phyloP scores from a whole-genome alignment of 768 basidiomycete genomes.

The Dendrothele bispora region DNA sequence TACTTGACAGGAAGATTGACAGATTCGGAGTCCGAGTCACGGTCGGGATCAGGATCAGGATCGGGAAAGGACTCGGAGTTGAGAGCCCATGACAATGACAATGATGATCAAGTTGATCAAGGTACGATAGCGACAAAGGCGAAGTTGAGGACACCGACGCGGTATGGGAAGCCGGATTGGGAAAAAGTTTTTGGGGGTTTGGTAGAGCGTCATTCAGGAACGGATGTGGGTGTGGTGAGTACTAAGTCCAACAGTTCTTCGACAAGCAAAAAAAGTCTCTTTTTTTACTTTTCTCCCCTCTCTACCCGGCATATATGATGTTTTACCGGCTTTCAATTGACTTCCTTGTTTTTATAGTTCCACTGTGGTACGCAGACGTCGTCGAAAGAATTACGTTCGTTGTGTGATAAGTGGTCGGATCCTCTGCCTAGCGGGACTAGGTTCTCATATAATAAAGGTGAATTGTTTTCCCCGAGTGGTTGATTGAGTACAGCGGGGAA shows the following conservation, averaged over 20 bases:
- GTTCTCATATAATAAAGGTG: too few relatives aligned
- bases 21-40: slow-evolving; percentile 90
- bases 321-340: background rate
- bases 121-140: slow-evolving; percentile 92
- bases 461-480: too few relatives aligned
- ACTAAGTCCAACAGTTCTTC: background rate
- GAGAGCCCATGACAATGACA: slow-evolving; percentile 2
- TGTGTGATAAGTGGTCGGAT: slow-evolving; percentile 85
- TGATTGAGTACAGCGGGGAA: too few relatives aligned
- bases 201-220: slow-evolving; percentile 78
- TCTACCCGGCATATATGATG: too few relatives aligned
- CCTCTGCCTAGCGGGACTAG: slow-evolving; percentile 74
- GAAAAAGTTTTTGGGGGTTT: slow-evolving; percentile 72
- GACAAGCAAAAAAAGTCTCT: too few relatives aligned
- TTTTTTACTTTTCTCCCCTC: too few relatives aligned
- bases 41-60: slow-evolving; percentile 65
- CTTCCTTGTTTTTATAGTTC: slow-evolving; percentile 40
- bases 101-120: slow-evolving; percentile 82
- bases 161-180: slow-evolving; percentile 92
- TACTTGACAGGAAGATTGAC: slow-evolving; percentile 90
- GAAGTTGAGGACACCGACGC: slow-evolving; percentile 84
- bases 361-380: slow-evolving; percentile 83
- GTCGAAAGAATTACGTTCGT: slow-evolving; percentile 71
- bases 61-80: background rate
- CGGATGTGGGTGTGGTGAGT: slow-evolving; percentile 85